phyloP scores from a whole-genome alignment of 139 green algal genomes.

The Chlorokybus atmophyticus region DNA sequence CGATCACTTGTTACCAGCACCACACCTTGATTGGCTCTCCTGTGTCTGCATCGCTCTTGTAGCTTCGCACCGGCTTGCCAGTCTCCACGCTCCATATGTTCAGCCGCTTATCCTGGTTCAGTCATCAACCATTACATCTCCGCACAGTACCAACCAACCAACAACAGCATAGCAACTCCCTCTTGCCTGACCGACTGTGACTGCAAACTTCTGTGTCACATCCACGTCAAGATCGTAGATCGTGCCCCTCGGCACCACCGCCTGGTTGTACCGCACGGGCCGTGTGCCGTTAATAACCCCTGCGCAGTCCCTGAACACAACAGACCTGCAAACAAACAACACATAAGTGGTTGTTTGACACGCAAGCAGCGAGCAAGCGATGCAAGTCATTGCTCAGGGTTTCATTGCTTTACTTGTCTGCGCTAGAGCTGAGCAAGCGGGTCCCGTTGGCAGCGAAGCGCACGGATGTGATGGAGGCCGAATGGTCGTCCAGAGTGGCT shows the following conservation, averaged over 20 bases:
- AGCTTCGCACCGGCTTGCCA: slow-evolving; percentile 8
- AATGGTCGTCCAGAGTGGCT: slow-evolving; percentile 43
- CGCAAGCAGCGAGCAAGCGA: too few relatives aligned
- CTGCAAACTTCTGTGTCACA: slow-evolving; percentile 4
- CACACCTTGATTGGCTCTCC: slow-evolving; percentile 7
- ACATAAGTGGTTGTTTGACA: too few relatives aligned
- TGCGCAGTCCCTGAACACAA: background rate
- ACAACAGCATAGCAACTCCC: too few relatives aligned
- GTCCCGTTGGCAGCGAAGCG: slow-evolving; percentile 22
- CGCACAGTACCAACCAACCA: too few relatives aligned
- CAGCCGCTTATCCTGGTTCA: slow-evolving; percentile 34
- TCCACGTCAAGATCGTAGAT: slow-evolving; percentile 41
- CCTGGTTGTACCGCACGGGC: background rate
- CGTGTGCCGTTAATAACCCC: background rate
- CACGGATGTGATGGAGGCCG: slow-evolving; percentile 34
- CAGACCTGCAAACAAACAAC: too few relatives aligned
- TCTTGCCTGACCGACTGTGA: slow-evolving; percentile 25
- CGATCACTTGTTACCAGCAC: too few relatives aligned
- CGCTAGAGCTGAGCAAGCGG: slow-evolving; percentile 30
- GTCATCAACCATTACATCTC: too few relatives aligned
- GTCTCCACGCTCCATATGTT: slow-evolving; percentile 32
- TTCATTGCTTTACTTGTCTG: slow-evolving; percentile 27
- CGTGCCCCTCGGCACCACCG: slow-evolving; percentile 11
- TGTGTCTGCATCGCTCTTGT: background rate
- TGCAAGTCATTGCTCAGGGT: too few relatives aligned